Percentiles rank a stretch among this genome's conserved stretches.
phyloP scores from a whole-genome alignment of 2,329 filamentous ascomycete species.

The Botryotinia globosa region DNA sequence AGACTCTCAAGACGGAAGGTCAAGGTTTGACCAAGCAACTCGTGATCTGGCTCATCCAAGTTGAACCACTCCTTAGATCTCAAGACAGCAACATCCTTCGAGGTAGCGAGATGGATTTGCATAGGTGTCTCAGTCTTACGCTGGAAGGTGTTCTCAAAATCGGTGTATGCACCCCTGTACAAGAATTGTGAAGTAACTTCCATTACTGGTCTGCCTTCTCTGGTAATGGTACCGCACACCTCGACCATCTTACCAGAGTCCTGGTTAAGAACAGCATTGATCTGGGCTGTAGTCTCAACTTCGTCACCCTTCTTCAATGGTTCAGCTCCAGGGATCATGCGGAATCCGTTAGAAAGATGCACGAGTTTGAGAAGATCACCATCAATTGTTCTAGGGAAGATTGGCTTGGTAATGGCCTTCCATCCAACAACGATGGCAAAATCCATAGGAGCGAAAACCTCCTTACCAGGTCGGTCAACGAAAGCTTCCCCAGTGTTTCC shows the following conservation, averaged over 20 bases:
- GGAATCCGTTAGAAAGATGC: slow-evolving; percentile 95
- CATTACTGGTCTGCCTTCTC: slow-evolving; percentile 85
- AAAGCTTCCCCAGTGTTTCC: slow-evolving; percentile 98
- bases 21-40: slow-evolving; percentile 87
- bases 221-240: slow-evolving; percentile 93
- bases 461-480: slow-evolving; percentile 90
- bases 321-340: slow-evolving; percentile 94
- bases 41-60: slow-evolving; percentile 77
- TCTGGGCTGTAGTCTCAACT: slow-evolving; percentile 86
- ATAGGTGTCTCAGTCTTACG: slow-evolving; percentile 94
- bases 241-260: slow-evolving; percentile 99
- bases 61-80: slow-evolving; percentile 98
- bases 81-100: slow-evolving; percentile 89
- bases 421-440: slow-evolving; percentile 97
- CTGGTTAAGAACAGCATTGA: slow-evolving; percentile 98
- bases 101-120: slow-evolving; percentile 82
- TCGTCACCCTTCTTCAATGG: slow-evolving; percentile 94
- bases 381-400: slow-evolving; percentile 95
- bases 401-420: slow-evolving; percentile 99
- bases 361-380: slow-evolving; percentile 95
- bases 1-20: slow-evolving; percentile 94
- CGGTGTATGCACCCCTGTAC: slow-evolving; percentile 87
- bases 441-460: slow-evolving; percentile 95
- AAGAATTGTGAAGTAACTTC: slow-evolving; percentile 98
- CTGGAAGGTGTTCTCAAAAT: slow-evolving; percentile 98